Evolutionary conservation across 768 basidiomycete species (phyloP), one percentile per base, ranked within the genome.

Genomic region (Mycena epipterygia): DNA sequence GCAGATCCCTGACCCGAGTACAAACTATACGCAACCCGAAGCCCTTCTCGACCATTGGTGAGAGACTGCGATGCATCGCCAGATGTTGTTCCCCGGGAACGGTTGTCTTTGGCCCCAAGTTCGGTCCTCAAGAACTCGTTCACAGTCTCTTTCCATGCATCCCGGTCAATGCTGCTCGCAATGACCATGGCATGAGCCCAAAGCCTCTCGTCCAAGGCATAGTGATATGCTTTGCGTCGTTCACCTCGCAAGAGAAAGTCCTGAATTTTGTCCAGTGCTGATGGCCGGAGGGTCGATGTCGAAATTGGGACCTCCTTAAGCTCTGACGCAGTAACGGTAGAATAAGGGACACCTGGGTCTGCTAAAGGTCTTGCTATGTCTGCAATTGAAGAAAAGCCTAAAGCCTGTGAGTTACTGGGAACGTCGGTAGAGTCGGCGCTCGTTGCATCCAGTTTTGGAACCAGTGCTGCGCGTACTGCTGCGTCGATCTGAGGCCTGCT

Each of bases 181-280:
- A 99, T 96, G 64, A 99, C 81, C 89, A 99, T 90, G 2, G 98
- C 97, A 80, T 99, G 98, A 0, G 95, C 91, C 97, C 97, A 99
- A 46, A 99, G 80, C 76, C 89, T 93, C 80, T 96, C 89, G 67
- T 97, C 94, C 48, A 95, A 85, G 3, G 98, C 97, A 78, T 90
- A 96, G 67, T 91, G 90, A 77, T 94, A 96, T 1, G 98, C 98
- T 71, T 92, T 90, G 25, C 89, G 89, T 39, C 95, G 92, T 75
- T 98, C 91, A 19, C 97, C 98, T 66, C 90, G 89, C 13, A 96
- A 80, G 19, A 99, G 87, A 58, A 94, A 88, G 32, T 89, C 88
- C 74, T 95, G 90, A 68, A 98, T 93, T 76, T 89, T 90, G 76
- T 94, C 90, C 30, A 98, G 81, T 19, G 92, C 81, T 0, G 91